Percentiles rank a stretch among this genome's conserved stretches.
Evolutionary conservation across 2,329 filamentous ascomycete species (phyloP).

Genomic region (Arthrinium phaeospermum): DNA sequence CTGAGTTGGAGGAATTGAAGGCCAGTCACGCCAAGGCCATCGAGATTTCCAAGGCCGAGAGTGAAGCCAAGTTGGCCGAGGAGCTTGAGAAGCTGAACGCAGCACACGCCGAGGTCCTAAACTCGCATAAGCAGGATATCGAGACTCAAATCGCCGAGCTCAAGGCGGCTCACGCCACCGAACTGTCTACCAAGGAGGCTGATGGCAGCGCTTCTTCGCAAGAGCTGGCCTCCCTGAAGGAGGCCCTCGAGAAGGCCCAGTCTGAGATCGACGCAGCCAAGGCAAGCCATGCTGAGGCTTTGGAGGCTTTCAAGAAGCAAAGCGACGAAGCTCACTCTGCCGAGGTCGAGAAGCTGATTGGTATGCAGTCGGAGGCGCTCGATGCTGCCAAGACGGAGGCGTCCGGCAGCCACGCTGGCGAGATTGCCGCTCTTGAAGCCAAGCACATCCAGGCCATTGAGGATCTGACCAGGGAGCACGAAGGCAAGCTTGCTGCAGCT

Average conservation of each 20-base stretch:
- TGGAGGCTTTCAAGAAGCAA: constrained; percentile 49
- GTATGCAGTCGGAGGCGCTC: constrained; percentile 49
- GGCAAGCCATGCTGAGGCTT: constrained; percentile 40
- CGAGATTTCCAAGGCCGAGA: constrained; percentile 49
- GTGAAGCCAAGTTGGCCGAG: constrained; percentile 44
- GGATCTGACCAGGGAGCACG: constrained; percentile 47
- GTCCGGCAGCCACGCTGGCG: constrained; percentile 34
- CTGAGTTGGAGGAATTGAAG: constrained; percentile 60
- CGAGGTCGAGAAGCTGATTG: constrained; percentile 53
- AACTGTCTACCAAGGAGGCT: constrained; percentile 41
- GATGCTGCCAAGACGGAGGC: constrained; percentile 50
- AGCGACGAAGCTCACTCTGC: constrained; percentile 46
- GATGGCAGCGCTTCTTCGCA: constrained; percentile 41
- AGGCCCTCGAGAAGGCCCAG: constrained; percentile 36
- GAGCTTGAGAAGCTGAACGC: constrained; percentile 46
- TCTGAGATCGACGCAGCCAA: constrained; percentile 42
- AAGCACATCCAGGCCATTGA: constrained; percentile 54
- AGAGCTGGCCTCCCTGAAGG: constrained; percentile 44
- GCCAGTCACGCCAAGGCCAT: constrained; percentile 58
- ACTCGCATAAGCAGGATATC: constrained; percentile 49
- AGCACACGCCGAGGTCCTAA: constrained; percentile 50
- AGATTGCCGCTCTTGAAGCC: constrained; percentile 45
- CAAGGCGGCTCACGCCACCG: constrained; percentile 40
- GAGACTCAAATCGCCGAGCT: constrained; percentile 46
- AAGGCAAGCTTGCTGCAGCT: constrained; percentile 37